These are phyloP conservation scores for Berberis thunbergii DNA, from an alignment of 164 flowering plant species.

Conservation along the genomic window DNA sequence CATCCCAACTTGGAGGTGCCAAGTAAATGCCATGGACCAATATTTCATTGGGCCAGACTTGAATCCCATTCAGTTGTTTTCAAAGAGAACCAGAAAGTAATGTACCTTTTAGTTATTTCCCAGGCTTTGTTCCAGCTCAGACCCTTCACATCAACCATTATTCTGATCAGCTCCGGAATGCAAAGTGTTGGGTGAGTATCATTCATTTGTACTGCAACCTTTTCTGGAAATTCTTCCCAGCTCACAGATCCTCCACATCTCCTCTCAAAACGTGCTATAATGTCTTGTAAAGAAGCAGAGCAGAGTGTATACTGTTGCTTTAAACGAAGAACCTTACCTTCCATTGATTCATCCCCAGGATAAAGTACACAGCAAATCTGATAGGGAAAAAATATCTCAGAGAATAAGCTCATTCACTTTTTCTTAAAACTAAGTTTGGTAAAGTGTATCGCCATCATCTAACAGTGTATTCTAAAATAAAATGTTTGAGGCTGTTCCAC, in stretches of 20 bases:
- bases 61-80: too few species aligned
- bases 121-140: conserved; percentile 54
- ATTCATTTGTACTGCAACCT: conserved; percentile 99
- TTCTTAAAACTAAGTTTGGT: too few species aligned
- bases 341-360: conserved; percentile 94
- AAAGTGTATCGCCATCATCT: too few species aligned
- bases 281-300: conserved; percentile 99
- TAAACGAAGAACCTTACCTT: conserved; percentile 77
- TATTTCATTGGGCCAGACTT: too few species aligned
- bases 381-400: conserved; percentile 1
- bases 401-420: too few species aligned
- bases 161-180: conserved; percentile 90
- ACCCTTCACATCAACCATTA: conserved; percentile 77
- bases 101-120: conserved; percentile 40
- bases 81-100: too few species aligned
- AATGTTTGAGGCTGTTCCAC: too few species aligned
- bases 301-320: conserved; percentile 95
- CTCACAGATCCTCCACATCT: conserved; percentile 55
- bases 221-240: conserved; percentile 89
- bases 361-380: conserved; percentile 97
- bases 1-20: too few species aligned
- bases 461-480: too few species aligned
- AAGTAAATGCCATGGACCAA: too few species aligned
- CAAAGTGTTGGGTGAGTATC: conserved; percentile 99
- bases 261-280: conserved; percentile 74